Evolutionary conservation across 2,329 filamentous ascomycete genomes (phyloP), one percentile per base, ranked within the genome.

Genomic region (Huntiella moniliformis): DNA sequence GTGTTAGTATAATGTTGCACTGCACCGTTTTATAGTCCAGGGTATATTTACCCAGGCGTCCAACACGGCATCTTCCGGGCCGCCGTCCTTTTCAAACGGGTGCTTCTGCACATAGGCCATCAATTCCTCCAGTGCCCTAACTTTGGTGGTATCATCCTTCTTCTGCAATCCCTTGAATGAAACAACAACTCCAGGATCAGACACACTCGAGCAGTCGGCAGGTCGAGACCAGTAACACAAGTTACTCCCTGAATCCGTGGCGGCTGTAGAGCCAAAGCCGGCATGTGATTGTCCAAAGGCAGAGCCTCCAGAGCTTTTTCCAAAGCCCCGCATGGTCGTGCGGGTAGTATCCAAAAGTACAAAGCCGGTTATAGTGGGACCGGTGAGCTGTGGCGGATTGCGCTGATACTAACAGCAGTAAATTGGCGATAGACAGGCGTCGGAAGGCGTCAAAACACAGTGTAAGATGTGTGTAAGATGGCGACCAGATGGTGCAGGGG

Each of bases 81-180:
- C 79, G 18, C 71, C 74, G 53, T 70, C 65, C 46, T 67, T 55
- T 50, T 68, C 71, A 58, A 58, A 69, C 37, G 61, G 69, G 59
- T 66, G 71, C 10, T 63, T 60, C 52, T 70, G 67, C 35, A 83
- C 66, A 56, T 81, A 72, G 32, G 71, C 60, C 41, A 84, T 69
- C 15, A 98, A 63, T 44, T 96, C 88, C 54, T 96, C 87, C 22
- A 98, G 66, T 0, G 84, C 88, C 60, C 88, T 94, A 5, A 80
- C 71, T 59, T 94, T 93, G 34, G 91, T 98, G 8, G 77, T 93
- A 56, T 79, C 80, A 63, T 95, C 88, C 62, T 91, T 93, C 64
- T 96, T 98, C 43, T 79, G 71, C 3, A 95, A 63, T 54, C 92
- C 94, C 62, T 95, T 93, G 64, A 95, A 84, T n/a, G 79, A 76